Conservation (phyloP, 2,329 filamentous ascomycete species). For the Trichoderma brevicompactum region DNA sequence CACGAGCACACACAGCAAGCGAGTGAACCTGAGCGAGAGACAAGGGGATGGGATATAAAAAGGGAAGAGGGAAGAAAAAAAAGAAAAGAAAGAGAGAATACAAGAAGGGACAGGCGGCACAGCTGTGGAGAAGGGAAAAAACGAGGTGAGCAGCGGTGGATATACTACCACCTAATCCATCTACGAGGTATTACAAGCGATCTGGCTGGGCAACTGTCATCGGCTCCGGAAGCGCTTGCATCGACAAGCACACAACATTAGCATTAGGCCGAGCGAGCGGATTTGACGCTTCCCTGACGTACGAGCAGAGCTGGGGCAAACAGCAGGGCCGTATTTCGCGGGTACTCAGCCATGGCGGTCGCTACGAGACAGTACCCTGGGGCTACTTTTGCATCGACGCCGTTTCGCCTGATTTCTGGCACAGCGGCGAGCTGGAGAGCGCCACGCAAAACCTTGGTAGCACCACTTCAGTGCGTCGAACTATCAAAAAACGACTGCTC, state of each 20-base stretch:
- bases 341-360: not conserved
- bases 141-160: constrained; percentile 1
- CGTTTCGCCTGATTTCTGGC: not conserved
- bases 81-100: constrained; percentile 26
- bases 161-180: not conserved
- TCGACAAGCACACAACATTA: not conserved
- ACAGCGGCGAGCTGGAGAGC: constrained; percentile 2
- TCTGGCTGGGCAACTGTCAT: constrained; percentile 11
- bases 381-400: not conserved
- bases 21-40: constrained; percentile 23
- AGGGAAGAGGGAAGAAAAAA: constrained; percentile 23
- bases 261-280: constrained; percentile 3
- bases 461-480: constrained; percentile 3
- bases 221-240: constrained; percentile 28
- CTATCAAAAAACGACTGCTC: constrained; percentile 11
- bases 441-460: constrained; percentile 23
- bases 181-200: not conserved
- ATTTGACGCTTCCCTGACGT: constrained; percentile 30
- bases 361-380: constrained; percentile 3
- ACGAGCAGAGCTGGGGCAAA: constrained; percentile 16
- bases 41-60: constrained; percentile 22
- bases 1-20: constrained; percentile 22
- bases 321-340: not conserved
- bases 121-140: constrained; percentile 26
- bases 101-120: constrained; percentile 5